Evolutionary conservation across 1,284 basidiomycete genomes (phyloP), one percentile per base, ranked within the genome.

Genomic region (Ganoderma leucocontextum): DNA sequence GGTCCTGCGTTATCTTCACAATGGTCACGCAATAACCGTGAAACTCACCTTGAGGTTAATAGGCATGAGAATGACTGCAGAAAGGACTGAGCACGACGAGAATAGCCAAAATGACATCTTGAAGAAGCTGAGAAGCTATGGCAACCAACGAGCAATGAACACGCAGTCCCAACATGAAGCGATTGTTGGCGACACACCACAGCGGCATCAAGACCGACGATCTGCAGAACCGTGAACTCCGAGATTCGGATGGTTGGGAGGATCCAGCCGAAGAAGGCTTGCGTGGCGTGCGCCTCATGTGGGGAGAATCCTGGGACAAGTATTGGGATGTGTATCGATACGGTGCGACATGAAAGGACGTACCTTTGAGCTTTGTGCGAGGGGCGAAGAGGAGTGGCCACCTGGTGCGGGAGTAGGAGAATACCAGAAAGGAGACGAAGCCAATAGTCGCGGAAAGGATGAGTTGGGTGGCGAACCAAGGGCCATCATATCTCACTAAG

Each of bases 31-130:
- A 41, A 62, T 17, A 53, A 47, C 8, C 8, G 44, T 17, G 2
- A 53, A 15, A 42, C 88, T 73, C 72, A 95, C 95, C 82, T 89
- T 92, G 83, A 92, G 90, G 75, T 98, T 97, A 63, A 97, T 86
- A 1, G 96, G 96, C 89, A 97, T 96, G 19, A 98, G 85, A 19
- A 96, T 88, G 1, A 87, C 79, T 1, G 91, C 83, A 6, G 95
- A 95, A 68, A 95, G 89, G 57, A 95, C 77, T 0, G 95, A 95
- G 78, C 95, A 93, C n/a, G 91, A 80, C 0, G 91, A 90, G 80
- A 99, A 98, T 38, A 98, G 86, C 76, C 93, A 91, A 80, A 98
- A 99, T 0, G 92, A 90, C 87, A 94, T 98, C 79, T 97, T 96
- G 86, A 96, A 93, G 82, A 99, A 99, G 74, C 91, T 95, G 44